Conservation (phyloP, 2,329 filamentous ascomycete genomes). For the Epichloe hybrida region DNA sequence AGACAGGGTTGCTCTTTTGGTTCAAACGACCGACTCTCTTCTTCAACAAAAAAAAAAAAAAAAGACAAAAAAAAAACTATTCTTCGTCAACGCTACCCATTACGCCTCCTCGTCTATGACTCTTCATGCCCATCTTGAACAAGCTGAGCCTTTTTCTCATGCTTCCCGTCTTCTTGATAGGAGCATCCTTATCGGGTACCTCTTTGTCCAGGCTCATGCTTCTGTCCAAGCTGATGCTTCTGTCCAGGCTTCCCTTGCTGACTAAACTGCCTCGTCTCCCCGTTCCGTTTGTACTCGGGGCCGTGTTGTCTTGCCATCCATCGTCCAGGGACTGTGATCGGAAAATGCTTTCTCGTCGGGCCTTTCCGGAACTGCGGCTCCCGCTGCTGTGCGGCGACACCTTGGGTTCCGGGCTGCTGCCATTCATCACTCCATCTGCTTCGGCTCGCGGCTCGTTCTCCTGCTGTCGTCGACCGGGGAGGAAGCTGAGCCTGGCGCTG, state of each 20-base stretch:
- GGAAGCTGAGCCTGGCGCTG: slow-evolving; percentile 42
- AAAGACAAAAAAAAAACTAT: slow-evolving; percentile 14
- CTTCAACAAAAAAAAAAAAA: too few species aligned
- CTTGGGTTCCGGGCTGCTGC: slow-evolving; percentile 16
- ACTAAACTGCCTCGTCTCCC: slow-evolving; percentile 12
- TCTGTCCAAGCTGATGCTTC: slow-evolving; percentile 17
- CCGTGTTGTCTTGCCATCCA: slow-evolving; percentile 8
- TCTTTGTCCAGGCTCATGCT: slow-evolving; percentile 12
- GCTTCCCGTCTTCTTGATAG: slow-evolving; percentile 39
- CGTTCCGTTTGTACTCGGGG: background rate
- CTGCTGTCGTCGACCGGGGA: slow-evolving; percentile 37
- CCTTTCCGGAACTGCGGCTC: slow-evolving; percentile 19
- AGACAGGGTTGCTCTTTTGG: background rate
- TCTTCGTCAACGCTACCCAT: slow-evolving; percentile 46
- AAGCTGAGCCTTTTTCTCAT: slow-evolving; percentile 69
- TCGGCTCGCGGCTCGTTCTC: slow-evolving; percentile 18
- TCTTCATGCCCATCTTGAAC: slow-evolving; percentile 60
- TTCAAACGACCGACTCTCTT: too few species aligned
- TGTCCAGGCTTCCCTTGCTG: slow-evolving; percentile 17
- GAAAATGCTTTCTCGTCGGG: slow-evolving; percentile 30
- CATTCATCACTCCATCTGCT: slow-evolving; percentile 14
- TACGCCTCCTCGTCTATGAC: slow-evolving; percentile 37
- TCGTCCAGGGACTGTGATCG: slow-evolving; percentile 23
- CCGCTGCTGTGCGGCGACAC: slow-evolving; percentile 15
- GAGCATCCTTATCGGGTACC: slow-evolving; percentile 17